Evolutionary conservation across 306 rosid species (phyloP), one percentile per base, ranked within the genome.

Genomic region (Abrus pulchellus): DNA sequence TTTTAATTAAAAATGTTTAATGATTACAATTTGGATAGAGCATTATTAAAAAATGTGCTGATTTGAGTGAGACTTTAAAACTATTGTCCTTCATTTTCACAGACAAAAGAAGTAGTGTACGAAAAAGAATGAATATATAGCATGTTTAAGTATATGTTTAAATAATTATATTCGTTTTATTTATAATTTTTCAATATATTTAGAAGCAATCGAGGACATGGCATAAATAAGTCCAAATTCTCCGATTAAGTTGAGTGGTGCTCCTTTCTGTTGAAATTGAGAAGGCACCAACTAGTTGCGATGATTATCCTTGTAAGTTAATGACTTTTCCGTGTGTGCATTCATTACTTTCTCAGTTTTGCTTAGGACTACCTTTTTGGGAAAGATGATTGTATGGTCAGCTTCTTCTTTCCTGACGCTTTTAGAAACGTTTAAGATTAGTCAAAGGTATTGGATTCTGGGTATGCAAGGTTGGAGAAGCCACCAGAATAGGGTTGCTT

Each of bases 401-500:
- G 1, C 34, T 76, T 75, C 62, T 47, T 1, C 2, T 47, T 75
- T 48, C 13, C 9, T n/a, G 1, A 14, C 30, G 8, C 45, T 14
- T 60, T 30, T 45, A 5, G 43, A 12, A 57, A 13, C 53, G 14
- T 75, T 60, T 8, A 44, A 47, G 44, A 47, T 75, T 74, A 9
- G 67, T 56, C 48, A 9, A 20, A 55, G 8, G 6, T 41, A 12
- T 30, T 72, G 11, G 11, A 11, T 29, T 62, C 1, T 9, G 71
- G 32, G 45, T 33, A 14, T 36, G 36, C 60, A 47, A 32, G 32
- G 54, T 32, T 14, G 38, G 55, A 57, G 61, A 49, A 56, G 68
- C 53, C 66, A 55, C 68, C 56, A 57, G 14, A 34, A 7, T 53
- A 49, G 75, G 32, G 1, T 59, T 71, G 62, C 76, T 71, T 71